A percentile compares a stretch with the other conserved stretches of the same genome.
Evolutionary conservation across 345 rosid genomes (phyloP).

Genomic region (Raphanus raphanistrum): DNA sequence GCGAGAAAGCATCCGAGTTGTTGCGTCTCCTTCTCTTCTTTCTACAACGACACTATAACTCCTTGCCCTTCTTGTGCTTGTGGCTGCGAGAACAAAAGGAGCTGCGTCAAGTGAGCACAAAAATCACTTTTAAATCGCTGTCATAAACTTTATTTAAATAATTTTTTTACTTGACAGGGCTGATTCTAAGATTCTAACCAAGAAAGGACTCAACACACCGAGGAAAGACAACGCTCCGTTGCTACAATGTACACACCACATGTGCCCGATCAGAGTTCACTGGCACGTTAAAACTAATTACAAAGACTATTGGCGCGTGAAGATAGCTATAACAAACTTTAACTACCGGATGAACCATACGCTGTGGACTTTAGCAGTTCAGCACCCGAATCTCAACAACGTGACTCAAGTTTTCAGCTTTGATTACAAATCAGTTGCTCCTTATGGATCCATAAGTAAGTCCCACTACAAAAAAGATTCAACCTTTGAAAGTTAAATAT

Average conservation of each 20-base stretch:
- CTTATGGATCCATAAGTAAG: slow-evolving; percentile 71
- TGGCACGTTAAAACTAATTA: slow-evolving; percentile 85
- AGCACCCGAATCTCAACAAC: slow-evolving; percentile 84
- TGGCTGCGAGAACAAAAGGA: slow-evolving; percentile 69
- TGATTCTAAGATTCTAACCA: slow-evolving; percentile 60
- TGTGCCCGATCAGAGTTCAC: slow-evolving; percentile 81
- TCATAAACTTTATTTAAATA: background rate
- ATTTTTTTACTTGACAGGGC: slow-evolving; percentile 47
- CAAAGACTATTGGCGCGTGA: slow-evolving; percentile 77
- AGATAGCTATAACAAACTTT: slow-evolving; percentile 70
- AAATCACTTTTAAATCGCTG: background rate
- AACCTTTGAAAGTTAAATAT: background rate
- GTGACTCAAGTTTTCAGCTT: slow-evolving; percentile 91
- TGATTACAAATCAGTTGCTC: slow-evolving; percentile 70
- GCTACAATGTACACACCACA: slow-evolving; percentile 76
- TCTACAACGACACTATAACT: slow-evolving; percentile 81
- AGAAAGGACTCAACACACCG: slow-evolving; percentile 61
- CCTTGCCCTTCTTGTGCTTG: slow-evolving; percentile 85
- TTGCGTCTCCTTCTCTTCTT: slow-evolving; percentile 85
- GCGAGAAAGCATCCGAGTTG: slow-evolving; percentile 78
- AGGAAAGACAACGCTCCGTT: slow-evolving; percentile 60
- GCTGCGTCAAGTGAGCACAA: slow-evolving; percentile 67
- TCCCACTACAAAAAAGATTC: background rate
- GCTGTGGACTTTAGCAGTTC: slow-evolving; percentile 65
- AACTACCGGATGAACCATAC: slow-evolving; percentile 75